These are phyloP conservation scores for Nothophytophthora sp. DNA, from an alignment of 352 stramenopile species.

Conservation along the genomic window DNA sequence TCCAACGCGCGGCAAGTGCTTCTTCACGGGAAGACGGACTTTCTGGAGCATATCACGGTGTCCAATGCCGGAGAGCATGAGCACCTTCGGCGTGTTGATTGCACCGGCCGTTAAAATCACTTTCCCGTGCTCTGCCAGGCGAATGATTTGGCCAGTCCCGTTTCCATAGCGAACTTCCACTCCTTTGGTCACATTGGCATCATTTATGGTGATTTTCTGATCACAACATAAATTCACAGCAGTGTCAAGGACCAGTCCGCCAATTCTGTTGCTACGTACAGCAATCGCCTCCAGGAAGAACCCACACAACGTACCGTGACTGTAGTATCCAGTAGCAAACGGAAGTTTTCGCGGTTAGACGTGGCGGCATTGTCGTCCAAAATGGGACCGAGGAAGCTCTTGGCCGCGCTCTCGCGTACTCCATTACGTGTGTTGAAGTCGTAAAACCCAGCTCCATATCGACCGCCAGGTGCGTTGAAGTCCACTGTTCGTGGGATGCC, in stretches of 20 bases:
- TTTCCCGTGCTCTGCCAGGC: conserved; percentile 37
- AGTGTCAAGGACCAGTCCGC: background rate
- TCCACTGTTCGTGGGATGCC: conserved; percentile 63
- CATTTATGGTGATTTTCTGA: conserved; percentile 56
- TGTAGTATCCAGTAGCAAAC: conserved; percentile 50
- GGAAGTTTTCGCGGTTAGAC: conserved; percentile 48
- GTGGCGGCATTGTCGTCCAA: conserved; percentile 25
- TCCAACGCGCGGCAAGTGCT: conserved; percentile 74
- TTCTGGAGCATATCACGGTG: conserved; percentile 41
- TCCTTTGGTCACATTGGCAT: conserved; percentile 37
- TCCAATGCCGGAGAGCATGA: conserved; percentile 74
- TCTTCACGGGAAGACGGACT: conserved; percentile 52
- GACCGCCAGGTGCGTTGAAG: conserved; percentile 80
- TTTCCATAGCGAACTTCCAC: conserved; percentile 42
- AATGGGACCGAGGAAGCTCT: conserved; percentile 68
- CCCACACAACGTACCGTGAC: conserved; percentile 47
- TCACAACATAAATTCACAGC: background rate
- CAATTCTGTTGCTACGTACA: background rate
- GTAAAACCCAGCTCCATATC: conserved; percentile 81
- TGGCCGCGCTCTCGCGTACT: conserved; percentile 78
- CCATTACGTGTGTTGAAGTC: conserved; percentile 88
- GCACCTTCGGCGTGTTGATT: conserved; percentile 86
- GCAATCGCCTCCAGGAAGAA: no score
- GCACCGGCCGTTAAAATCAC: conserved; percentile 84
- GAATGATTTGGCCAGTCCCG: conserved; percentile 39